These are phyloP conservation scores for Colletotrichum kahawae DNA, from an alignment of 2,329 filamentous ascomycete species.

Conservation along the genomic window DNA sequence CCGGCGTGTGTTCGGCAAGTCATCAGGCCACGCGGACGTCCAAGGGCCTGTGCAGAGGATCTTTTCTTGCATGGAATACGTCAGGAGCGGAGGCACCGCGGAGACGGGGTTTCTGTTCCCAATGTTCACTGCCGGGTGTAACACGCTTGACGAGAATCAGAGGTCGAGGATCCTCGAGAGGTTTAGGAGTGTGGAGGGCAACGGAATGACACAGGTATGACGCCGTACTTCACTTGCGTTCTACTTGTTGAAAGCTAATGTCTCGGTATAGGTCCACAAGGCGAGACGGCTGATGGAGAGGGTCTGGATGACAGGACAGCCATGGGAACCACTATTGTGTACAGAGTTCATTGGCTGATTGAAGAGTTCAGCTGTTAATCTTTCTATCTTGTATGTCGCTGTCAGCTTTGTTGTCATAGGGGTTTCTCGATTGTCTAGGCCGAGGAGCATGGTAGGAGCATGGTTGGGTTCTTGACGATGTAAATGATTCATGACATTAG, in stretches of 20 bases:
- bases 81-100: slow-evolving; percentile 70
- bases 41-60: slow-evolving; percentile 68
- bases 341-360: slow-evolving; percentile 71
- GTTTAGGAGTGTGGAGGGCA: slow-evolving; percentile 70
- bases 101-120: slow-evolving; percentile 81
- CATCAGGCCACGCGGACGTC: slow-evolving; percentile 62
- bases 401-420: background rate
- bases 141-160: slow-evolving; percentile 62
- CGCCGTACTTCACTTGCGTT: slow-evolving; percentile 24
- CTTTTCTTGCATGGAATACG: slow-evolving; percentile 63
- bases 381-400: background rate
- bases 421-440: background rate
- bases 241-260: background rate
- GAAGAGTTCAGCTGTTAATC: background rate
- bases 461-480: background rate
- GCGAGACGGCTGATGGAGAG: slow-evolving; percentile 70
- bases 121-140: slow-evolving; percentile 83
- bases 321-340: slow-evolving; percentile 71
- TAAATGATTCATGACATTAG: background rate
- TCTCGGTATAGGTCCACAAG: slow-evolving; percentile 51
- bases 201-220: slow-evolving; percentile 76
- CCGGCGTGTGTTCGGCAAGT: slow-evolving; percentile 71
- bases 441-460: background rate
- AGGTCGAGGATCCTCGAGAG: slow-evolving; percentile 67
- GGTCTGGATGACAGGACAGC: slow-evolving; percentile 70